phyloP scores from a whole-genome alignment of 148 eudicot species.

The Persicaria tinctoria region DNA sequence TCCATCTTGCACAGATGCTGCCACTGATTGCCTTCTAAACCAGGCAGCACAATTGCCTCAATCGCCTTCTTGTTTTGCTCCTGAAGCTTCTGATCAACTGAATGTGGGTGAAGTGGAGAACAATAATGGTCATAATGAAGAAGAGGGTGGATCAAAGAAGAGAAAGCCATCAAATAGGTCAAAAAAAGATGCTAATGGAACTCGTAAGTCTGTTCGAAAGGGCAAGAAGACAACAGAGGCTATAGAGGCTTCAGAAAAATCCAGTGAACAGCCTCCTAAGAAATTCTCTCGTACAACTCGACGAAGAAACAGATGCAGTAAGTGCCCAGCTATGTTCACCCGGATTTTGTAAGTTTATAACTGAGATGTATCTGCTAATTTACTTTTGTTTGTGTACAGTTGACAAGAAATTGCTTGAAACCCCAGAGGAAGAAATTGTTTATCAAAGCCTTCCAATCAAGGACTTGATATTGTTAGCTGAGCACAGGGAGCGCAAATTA shows the following conservation, averaged over 20 bases:
- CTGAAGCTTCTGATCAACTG: not conserved
- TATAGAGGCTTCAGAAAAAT: conserved; percentile 27
- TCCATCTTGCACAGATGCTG: conserved; percentile 11
- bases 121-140: conserved; percentile 24
- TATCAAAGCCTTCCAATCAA: conserved; percentile 37
- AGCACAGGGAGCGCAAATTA: conserved; percentile 47
- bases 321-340: not conserved
- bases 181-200: conserved; percentile 24
- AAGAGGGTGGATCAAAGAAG: conserved; percentile 25
- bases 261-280: conserved; percentile 34
- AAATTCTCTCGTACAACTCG: conserved; percentile 70
- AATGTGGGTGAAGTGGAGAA: conserved; percentile 15
- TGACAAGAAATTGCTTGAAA: conserved; percentile 61
- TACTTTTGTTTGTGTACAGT: conserved; percentile 28
- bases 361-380: not conserved
- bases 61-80: not conserved
- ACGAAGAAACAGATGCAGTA: conserved; percentile 60
- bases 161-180: conserved; percentile 26
- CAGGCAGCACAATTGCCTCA: conserved; percentile 16
- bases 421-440: conserved; percentile 73
- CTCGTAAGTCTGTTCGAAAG: conserved; percentile 13
- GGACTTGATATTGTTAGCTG: conserved; percentile 64
- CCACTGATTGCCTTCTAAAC: not conserved
- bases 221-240: conserved; percentile 37
- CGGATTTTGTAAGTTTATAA: not conserved